Conservation (phyloP, 106 monocot genomes). For the Phalaenopsis aphrodite region DNA sequence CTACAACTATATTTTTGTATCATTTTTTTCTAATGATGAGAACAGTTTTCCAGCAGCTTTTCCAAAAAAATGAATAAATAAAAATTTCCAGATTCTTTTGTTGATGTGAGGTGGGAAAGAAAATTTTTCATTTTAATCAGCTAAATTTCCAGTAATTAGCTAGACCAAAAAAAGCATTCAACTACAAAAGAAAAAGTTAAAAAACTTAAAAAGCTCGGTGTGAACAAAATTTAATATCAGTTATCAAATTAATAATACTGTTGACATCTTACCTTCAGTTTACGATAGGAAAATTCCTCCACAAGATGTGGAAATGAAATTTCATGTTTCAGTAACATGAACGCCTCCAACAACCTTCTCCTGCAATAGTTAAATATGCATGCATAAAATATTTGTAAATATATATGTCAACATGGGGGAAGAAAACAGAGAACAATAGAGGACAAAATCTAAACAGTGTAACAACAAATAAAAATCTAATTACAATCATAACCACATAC, state of each 20-base stretch:
- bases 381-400: neutral
- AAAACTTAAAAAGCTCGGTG: neutral
- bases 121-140: neutral
- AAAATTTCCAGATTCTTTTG: too few relatives aligned
- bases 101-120: neutral
- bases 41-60: too few relatives aligned
- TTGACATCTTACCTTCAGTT: slow-evolving; percentile 46
- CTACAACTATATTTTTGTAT: too few relatives aligned
- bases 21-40: too few relatives aligned
- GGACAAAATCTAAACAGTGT: neutral
- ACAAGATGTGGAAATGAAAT: slow-evolving; percentile 14
- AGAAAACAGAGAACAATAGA: neutral
- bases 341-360: slow-evolving; percentile 68
- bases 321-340: slow-evolving; percentile 31
- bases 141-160: too few relatives aligned
- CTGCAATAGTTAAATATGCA: slow-evolving; percentile 26
- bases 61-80: too few relatives aligned
- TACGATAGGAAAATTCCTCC: slow-evolving; percentile 39
- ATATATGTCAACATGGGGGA: neutral
- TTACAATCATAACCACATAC: slow-evolving; percentile 22
- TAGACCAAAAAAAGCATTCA: neutral
- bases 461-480: neutral
- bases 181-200: neutral
- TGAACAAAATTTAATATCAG: neutral
- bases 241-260: neutral